A percentile compares a stretch with the other conserved stretches of the same genome.
phyloP scores from a whole-genome alignment of 2,329 filamentous ascomycete species.

The Cercospora beticola region DNA sequence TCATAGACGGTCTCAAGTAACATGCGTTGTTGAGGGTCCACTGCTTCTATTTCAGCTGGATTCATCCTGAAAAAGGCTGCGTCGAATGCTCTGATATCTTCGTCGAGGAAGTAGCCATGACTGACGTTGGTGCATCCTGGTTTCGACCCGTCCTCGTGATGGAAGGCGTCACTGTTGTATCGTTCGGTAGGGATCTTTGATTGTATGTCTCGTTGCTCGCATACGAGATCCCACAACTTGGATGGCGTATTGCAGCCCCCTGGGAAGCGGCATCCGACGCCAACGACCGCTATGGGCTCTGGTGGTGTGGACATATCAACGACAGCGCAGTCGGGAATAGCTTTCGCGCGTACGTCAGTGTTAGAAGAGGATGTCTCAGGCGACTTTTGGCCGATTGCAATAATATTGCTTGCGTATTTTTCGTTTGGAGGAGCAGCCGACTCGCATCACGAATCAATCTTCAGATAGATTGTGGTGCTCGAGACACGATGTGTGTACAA shows the following conservation, averaged over 20 bases:
- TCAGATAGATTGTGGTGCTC: no score
- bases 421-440: no score
- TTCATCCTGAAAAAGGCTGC: no score
- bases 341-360: neutral
- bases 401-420: neutral
- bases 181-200: constrained; percentile 20
- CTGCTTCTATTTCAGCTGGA: no score
- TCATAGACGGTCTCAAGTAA: no score
- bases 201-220: constrained; percentile 8
- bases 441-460: no score
- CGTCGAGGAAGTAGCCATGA: constrained; percentile 33
- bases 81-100: constrained; percentile 24
- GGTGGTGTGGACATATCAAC: constrained; percentile 3
- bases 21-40: no score
- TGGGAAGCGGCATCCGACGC: constrained; percentile 42
- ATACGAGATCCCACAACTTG: constrained; percentile 20
- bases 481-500: no score
- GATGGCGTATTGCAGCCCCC: constrained; percentile 16
- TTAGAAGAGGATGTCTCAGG: neutral
- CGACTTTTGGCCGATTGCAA: neutral
- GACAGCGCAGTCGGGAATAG: neutral
- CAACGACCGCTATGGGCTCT: constrained; percentile 47
- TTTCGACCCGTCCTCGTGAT: constrained; percentile 11
- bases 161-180: constrained; percentile 25
- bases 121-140: constrained; percentile 22